phyloP scores from a whole-genome alignment of 2,329 filamentous ascomycete genomes.

The Claviceps spartinae region DNA sequence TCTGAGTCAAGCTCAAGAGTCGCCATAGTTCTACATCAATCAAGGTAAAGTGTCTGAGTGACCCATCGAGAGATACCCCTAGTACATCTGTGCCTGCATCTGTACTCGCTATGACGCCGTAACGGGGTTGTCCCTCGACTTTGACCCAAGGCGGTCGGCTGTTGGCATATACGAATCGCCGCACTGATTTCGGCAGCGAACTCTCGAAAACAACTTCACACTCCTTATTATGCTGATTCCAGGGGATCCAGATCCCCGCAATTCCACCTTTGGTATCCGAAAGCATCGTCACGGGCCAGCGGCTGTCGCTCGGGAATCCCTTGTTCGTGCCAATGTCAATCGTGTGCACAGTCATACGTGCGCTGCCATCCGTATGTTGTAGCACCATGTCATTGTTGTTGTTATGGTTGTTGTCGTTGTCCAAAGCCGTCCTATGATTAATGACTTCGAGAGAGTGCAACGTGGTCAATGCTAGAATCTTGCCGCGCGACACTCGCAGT shows the following conservation, averaged over 20 bases:
- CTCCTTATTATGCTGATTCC: slow-evolving; percentile 24
- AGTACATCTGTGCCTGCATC: slow-evolving; percentile 39
- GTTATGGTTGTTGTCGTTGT: slow-evolving; percentile 3
- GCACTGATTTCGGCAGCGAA: slow-evolving; percentile 40
- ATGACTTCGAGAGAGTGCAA: slow-evolving; percentile 43
- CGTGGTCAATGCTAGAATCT: slow-evolving; percentile 37
- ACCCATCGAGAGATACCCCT: slow-evolving; percentile 56
- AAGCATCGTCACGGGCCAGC: slow-evolving; percentile 31
- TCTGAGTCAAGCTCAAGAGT: slow-evolving; percentile 61
- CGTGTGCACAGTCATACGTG: slow-evolving; percentile 30
- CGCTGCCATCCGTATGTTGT: slow-evolving; percentile 32
- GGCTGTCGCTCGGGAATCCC: slow-evolving; percentile 11
- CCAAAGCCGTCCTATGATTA: slow-evolving; percentile 28
- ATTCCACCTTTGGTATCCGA: slow-evolving; percentile 34
- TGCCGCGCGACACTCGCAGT: slow-evolving; percentile 32
- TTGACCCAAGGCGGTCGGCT: slow-evolving; percentile 40
- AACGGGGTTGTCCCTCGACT: slow-evolving; percentile 19
- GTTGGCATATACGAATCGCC: slow-evolving; percentile 38
- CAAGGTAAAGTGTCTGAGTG: slow-evolving; percentile 54
- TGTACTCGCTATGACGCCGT: slow-evolving; percentile 29
- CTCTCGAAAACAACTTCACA: slow-evolving; percentile 41
- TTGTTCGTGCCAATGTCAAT: slow-evolving; percentile 27
- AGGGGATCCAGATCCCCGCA: slow-evolving; percentile 37
- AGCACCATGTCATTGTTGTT: slow-evolving; percentile 20
- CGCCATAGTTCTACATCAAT: slow-evolving; percentile 49